These are phyloP conservation scores for Orbilia blumenaviensis DNA, from an alignment of 2,329 filamentous ascomycete species.

Conservation along the genomic window DNA sequence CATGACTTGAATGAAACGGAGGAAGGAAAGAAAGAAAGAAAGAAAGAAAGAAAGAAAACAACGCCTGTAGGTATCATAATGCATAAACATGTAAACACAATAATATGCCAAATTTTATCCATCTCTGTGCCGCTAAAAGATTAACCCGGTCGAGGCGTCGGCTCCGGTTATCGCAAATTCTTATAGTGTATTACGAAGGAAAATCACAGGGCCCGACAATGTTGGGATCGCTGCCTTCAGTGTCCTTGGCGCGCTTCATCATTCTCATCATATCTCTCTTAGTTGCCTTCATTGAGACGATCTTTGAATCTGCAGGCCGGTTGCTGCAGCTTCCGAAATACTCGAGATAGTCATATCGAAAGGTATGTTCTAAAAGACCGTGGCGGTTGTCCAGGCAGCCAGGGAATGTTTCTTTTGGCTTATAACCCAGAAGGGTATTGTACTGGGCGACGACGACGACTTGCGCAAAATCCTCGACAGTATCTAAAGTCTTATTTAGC, in stretches of 20 bases:
- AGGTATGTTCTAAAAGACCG: slow-evolving; percentile 30
- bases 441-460: slow-evolving; percentile 41
- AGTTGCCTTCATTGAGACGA: slow-evolving; percentile 30
- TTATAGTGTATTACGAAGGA: not conserved
- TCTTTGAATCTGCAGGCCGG: slow-evolving; percentile 32
- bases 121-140: no score
- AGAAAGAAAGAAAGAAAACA: no score
- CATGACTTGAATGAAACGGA: no score
- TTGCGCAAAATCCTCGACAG: slow-evolving; percentile 50
- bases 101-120: no score
- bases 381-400: slow-evolving; percentile 49
- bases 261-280: slow-evolving; percentile 31
- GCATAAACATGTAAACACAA: no score
- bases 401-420: slow-evolving; percentile 30
- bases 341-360: slow-evolving; percentile 15
- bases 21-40: no score
- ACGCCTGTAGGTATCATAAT: no score
- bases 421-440: slow-evolving; percentile 44
- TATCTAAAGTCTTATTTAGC: slow-evolving; percentile 11
- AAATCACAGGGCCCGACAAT: slow-evolving; percentile 27
- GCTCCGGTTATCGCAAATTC: no score
- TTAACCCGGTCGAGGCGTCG: no score
- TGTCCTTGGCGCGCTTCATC: slow-evolving; percentile 16
- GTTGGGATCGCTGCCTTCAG: not conserved
- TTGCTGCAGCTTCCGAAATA: slow-evolving; percentile 25